A percentile compares a stretch with the other conserved stretches of the same genome.
Conservation (phyloP, 148 eudicot genomes). For the Dysphania ambrosioides region DNA sequence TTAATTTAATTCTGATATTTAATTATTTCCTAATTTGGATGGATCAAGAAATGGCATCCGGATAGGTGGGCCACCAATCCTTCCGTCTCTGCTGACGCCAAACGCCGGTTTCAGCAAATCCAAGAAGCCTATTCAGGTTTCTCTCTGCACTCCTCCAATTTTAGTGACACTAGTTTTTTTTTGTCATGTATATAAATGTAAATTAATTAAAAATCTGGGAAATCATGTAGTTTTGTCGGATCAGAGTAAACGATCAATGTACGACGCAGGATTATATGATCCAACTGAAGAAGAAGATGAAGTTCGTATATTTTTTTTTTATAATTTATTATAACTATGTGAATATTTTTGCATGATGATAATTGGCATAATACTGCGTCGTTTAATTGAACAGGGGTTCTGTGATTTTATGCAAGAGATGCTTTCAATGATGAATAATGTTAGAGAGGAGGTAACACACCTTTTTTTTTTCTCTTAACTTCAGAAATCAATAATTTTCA, state of each 20-base stretch:
- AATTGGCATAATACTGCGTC: conserved; percentile 2
- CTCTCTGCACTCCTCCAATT: background rate
- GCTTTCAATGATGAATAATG: conserved; percentile 71
- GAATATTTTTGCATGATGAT: conserved; percentile 5
- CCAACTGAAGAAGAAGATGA: conserved; percentile 68
- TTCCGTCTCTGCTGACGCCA: conserved; percentile 59
- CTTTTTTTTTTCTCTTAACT: background rate
- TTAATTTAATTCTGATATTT: too few species aligned
- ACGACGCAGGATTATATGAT: conserved; percentile 86
- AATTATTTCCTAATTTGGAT: background rate
- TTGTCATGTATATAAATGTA: background rate
- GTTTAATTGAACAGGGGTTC: conserved; percentile 52
- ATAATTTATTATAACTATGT: background rate
- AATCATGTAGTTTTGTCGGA: conserved; percentile 71
- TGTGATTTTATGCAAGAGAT: conserved; percentile 84
- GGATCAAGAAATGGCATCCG: conserved; percentile 82
- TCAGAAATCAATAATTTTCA: too few species aligned
- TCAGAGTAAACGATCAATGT: conserved; percentile 68
- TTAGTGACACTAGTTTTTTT: background rate
- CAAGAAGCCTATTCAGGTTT: conserved; percentile 93
- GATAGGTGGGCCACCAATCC: conserved; percentile 63
- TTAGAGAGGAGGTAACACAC: conserved; percentile 44
- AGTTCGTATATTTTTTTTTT: conserved; percentile 33
- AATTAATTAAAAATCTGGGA: background rate
- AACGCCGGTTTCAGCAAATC: conserved; percentile 75